Percentiles rank a stretch among this genome's conserved stretches.
Evolutionary conservation across 1,284 basidiomycete species (phyloP).

Genomic region (Papiliotrema flavescens): DNA sequence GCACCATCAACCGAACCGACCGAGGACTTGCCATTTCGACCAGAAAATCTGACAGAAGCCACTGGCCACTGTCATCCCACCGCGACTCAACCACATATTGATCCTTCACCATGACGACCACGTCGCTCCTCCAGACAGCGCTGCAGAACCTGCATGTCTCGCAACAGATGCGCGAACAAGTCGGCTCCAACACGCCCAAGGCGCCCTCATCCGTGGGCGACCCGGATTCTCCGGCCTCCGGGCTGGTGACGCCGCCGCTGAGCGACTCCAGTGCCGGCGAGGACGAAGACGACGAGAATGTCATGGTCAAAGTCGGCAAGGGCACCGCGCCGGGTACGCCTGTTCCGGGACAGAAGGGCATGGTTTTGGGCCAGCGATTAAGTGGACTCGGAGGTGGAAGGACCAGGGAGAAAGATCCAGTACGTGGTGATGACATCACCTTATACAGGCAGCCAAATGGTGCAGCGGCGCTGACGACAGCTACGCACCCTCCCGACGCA

Average conservation of each 20-base stretch:
- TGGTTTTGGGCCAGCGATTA: conserved; percentile 9
- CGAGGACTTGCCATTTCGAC: no score
- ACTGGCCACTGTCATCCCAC: no score
- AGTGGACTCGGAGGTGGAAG: conserved; percentile 11
- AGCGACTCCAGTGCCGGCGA: conserved; percentile 21
- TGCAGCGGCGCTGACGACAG: conserved; percentile 14
- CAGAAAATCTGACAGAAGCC: no score
- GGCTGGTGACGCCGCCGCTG: conserved; percentile 11
- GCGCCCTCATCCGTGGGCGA: conserved; percentile 26
- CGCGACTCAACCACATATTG: no score
- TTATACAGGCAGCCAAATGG: no score
- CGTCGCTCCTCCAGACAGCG: conserved; percentile 46
- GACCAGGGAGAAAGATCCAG: conserved; percentile 36
- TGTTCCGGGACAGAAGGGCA: conserved; percentile 24
- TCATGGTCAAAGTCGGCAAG: conserved; percentile 41
- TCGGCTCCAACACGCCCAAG: conserved; percentile 26
- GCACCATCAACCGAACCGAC: no score
- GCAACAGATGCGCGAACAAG: conserved; percentile 35
- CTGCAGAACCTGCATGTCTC: conserved; percentile 47
- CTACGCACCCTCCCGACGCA: conserved; percentile 72
- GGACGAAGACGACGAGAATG: conserved; percentile 50
- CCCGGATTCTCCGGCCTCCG: background rate
- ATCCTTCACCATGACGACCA: conserved; percentile 21
- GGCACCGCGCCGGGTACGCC: conserved; percentile 46
- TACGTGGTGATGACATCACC: conserved; percentile 21